phyloP scores from a whole-genome alignment of 441 rosid genomes.

The Macaranga tanarius region DNA sequence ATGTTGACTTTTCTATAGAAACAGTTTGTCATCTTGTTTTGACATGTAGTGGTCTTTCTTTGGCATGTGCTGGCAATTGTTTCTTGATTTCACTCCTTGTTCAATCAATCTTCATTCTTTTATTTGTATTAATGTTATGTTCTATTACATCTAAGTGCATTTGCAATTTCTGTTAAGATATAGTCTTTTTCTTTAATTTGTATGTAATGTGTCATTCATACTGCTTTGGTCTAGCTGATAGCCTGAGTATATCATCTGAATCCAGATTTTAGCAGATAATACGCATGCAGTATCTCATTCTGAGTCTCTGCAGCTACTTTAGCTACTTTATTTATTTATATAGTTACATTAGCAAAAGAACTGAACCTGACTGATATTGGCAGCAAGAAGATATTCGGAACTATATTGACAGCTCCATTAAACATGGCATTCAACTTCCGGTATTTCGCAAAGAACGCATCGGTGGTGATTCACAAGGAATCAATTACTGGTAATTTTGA shows the following conservation, averaged over 20 bases:
- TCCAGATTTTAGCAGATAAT: background rate
- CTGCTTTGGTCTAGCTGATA: background rate
- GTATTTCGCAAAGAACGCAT: slow-evolving; percentile 85
- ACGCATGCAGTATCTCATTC: background rate
- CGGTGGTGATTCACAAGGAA: slow-evolving; percentile 97
- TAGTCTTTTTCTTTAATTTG: background rate
- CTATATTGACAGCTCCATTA: slow-evolving; percentile 84
- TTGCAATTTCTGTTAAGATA: background rate
- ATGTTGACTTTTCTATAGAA: background rate
- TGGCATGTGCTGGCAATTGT: background rate
- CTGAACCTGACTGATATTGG: slow-evolving; percentile 29
- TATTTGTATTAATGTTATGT: slow-evolving; percentile 1
- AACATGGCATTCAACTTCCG: slow-evolving; percentile 80
- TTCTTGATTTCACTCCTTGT: background rate
- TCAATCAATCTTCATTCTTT: background rate
- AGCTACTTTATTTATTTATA: background rate
- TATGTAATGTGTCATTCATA: background rate
- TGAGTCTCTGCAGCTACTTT: background rate
- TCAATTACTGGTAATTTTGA: slow-evolving; percentile 73
- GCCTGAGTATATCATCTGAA: background rate
- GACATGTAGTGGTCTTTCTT: too few species aligned
- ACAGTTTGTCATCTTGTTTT: background rate
- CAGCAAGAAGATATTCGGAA: slow-evolving; percentile 97
- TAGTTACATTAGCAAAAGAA: slow-evolving; percentile 12
- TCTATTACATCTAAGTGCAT: background rate